Conservation (phyloP, 352 stramenopile species). For the Pseudoperonospora humuli region DNA sequence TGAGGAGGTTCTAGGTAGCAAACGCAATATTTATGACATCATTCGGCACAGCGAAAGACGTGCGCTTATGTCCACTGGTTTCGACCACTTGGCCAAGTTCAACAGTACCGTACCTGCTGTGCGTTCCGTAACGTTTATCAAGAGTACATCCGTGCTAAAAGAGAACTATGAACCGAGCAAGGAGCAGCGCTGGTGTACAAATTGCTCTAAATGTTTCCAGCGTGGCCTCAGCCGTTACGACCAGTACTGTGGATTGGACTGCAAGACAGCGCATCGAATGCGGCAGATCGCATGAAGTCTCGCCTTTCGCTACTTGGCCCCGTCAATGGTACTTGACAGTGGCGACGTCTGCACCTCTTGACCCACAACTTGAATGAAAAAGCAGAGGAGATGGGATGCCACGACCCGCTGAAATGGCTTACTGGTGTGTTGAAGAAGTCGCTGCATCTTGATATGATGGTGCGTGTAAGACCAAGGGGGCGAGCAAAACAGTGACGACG, state of each 20-base stretch:
- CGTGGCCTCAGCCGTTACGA: constrained; percentile 59
- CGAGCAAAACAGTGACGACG: no score
- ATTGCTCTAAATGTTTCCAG: constrained; percentile 75
- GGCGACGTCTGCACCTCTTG: no score
- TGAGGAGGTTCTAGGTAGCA: constrained; percentile 28
- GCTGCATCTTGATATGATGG: no score
- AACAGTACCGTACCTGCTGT: constrained; percentile 1
- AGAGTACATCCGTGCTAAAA: constrained; percentile 12
- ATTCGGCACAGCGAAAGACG: constrained; percentile 31
- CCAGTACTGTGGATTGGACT: constrained; percentile 60
- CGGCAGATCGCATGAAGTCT: constrained; percentile 28
- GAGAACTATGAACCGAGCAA: constrained; percentile 47
- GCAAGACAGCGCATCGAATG: constrained; percentile 51
- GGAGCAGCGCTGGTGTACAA: constrained; percentile 67
- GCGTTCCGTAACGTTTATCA: constrained; percentile 6
- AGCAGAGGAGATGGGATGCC: no score
- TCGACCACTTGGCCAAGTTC: constrained; percentile 24
- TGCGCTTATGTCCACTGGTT: constrained; percentile 5
- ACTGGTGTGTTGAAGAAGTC: no score
- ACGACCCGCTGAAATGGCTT: no score
- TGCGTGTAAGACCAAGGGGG: no score
- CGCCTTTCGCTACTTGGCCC: constrained; percentile 17
- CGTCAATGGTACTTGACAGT: no score
- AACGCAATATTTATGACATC: constrained; percentile 46
- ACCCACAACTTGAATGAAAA: no score